These are phyloP conservation scores for Phytophthora constricta DNA, from an alignment of 352 stramenopile species.

Conservation along the genomic window DNA sequence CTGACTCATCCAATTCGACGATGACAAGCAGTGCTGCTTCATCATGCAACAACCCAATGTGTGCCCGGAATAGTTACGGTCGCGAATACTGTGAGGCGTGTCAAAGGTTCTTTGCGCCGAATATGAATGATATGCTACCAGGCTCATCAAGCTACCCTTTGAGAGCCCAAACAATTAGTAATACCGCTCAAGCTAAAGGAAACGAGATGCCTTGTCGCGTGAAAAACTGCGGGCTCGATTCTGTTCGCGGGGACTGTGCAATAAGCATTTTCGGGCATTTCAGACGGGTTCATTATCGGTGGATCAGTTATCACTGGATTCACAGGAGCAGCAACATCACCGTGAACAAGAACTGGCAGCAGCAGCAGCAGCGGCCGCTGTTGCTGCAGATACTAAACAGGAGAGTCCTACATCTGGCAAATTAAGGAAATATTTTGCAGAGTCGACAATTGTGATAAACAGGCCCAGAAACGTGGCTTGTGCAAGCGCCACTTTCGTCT, in stretches of 20 bases:
- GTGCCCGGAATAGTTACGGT: conserved; percentile 56
- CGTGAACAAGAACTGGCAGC: conserved; percentile 29
- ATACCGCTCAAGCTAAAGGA: conserved; percentile 18
- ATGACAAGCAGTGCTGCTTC: too few relatives aligned
- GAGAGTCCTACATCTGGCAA: conserved; percentile 28
- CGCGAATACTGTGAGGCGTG: conserved; percentile 69
- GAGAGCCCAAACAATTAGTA: conserved; percentile 14
- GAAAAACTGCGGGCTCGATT: conserved; percentile 37
- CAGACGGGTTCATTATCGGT: conserved; percentile 60
- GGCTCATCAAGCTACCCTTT: conserved; percentile 23
- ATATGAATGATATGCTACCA: conserved; percentile 39
- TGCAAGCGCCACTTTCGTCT: conserved; percentile 73
- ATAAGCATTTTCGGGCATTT: conserved; percentile 56
- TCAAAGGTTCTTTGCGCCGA: conserved; percentile 62
- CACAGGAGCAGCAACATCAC: conserved; percentile 34
- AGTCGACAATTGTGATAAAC: conserved; percentile 63
- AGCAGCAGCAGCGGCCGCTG: conserved; percentile 24
- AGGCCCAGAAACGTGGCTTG: conserved; percentile 64
- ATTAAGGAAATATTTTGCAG: conserved; percentile 75
- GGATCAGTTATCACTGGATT: conserved; percentile 63
- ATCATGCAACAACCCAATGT: conserved; percentile 72
- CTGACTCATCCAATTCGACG: conserved; percentile 18
- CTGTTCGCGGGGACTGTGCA: conserved; percentile 50
- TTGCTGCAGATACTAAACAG: conserved; percentile 22
- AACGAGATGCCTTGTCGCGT: conserved; percentile 48